Evolutionary conservation across 2,329 filamentous ascomycete species (phyloP), one percentile per base, ranked within the genome.

Genomic region (Apiospora kogelbergensis): DNA sequence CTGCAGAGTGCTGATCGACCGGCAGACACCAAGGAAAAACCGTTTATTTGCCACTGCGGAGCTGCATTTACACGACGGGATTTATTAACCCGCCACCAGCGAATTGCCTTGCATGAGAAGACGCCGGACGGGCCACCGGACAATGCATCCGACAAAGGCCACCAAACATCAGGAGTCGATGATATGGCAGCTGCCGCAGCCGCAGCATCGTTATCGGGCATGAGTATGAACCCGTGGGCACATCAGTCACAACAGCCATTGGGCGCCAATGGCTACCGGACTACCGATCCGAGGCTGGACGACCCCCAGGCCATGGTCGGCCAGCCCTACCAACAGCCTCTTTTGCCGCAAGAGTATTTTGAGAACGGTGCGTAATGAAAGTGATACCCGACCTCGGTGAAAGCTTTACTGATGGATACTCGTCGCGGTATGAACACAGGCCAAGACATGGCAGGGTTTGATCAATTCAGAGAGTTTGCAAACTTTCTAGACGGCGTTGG

Each of bases 1-100:
- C 66, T 60, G 42, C 63, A 40, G 42, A 67, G 41, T n/a, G 6
- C 60, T 20, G 44, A 53, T 65, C 37, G 48, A 26, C 33, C 42
- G 46, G 48, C 71, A 84, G 82, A 84, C 72, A 84, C 82, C 68
- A 84, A 84, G 66, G 82, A 84, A 74, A 84, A 84, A 71, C 82
- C 82, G 1, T 84, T 83, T 70, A 70, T 82, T 24, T 84, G 82
- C 68, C 77, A 75, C 48, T 84, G 82, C 72, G 81, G 82, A 67
- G 80, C 81, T 13, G 81, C 82, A 1, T 84, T 84, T 71, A 80
- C 82, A 11, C 78, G 82, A 24, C 79, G 82, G 24, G 82, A 84
- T 72, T 75, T 84, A 17, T 73, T 84, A 71, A 83, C 81, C 64
- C 79, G 82, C 26, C 82, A 84, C 71, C 79, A 83, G 69, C 79